phyloP scores from a whole-genome alignment of 768 basidiomycete genomes.

The Cyathus striatus region DNA sequence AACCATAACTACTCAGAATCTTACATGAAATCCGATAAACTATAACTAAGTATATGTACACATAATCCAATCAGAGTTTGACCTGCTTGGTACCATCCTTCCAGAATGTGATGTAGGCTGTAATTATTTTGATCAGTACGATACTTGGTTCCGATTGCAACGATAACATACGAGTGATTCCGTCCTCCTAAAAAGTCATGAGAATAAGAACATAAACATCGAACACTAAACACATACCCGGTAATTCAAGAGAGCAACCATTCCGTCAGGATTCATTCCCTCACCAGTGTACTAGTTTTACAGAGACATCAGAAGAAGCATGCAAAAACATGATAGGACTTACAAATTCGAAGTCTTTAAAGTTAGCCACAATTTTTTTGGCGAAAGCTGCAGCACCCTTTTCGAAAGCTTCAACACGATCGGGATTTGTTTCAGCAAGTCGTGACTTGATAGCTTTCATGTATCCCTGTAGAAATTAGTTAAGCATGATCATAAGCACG shows the following conservation, averaged over 20 bases:
- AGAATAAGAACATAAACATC: slow-evolving; percentile 5
- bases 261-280: slow-evolving; percentile 80
- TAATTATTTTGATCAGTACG: slow-evolving; percentile 2
- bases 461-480: slow-evolving; percentile 54
- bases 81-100: slow-evolving; percentile 85
- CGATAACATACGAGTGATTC: slow-evolving; percentile 66
- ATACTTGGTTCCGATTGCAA: no score
- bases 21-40: no score
- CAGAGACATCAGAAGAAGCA: background rate
- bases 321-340: slow-evolving; percentile 17
- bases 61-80: slow-evolving; percentile 65
- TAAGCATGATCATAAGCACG: background rate
- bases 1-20: no score
- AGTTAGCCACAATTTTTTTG: slow-evolving; percentile 85
- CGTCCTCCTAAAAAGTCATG: slow-evolving; percentile 52
- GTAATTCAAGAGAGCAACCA: slow-evolving; percentile 95
- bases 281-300: slow-evolving; percentile 61
- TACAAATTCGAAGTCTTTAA: slow-evolving; percentile 95
- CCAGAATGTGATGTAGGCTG: slow-evolving; percentile 94
- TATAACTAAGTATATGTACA: no score
- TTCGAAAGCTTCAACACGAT: slow-evolving; percentile 72
- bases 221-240: slow-evolving; percentile 45
- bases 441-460: slow-evolving; percentile 87
- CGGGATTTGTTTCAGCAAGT: slow-evolving; percentile 49
- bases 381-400: slow-evolving; percentile 69